phyloP scores from a whole-genome alignment of 2,329 filamentous ascomycete species.

The Aspergillus uvarum region DNA sequence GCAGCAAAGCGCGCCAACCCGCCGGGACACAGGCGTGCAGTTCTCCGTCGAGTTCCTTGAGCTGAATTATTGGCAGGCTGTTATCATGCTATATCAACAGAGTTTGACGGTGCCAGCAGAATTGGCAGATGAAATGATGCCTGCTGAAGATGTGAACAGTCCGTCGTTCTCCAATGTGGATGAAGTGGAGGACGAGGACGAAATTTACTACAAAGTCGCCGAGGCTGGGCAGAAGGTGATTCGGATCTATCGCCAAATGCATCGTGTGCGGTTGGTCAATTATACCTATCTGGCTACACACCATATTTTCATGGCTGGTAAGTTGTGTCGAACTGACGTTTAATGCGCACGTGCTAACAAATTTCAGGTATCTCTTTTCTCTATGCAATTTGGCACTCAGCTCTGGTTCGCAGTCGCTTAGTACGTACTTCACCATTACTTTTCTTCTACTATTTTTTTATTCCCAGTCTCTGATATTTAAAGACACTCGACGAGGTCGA shows the following conservation, averaged over 20 bases:
- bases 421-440: slow-evolving; percentile 53
- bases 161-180: slow-evolving; percentile 50
- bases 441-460: background rate
- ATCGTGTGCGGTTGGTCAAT: slow-evolving; percentile 84
- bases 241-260: slow-evolving; percentile 84
- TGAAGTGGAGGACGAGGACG: slow-evolving; percentile 71
- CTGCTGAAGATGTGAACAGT: slow-evolving; percentile 59
- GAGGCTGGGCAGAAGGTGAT: slow-evolving; percentile 92
- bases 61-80: slow-evolving; percentile 95
- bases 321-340: slow-evolving; percentile 22
- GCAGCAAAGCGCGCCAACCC: slow-evolving; percentile 78
- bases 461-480: slow-evolving; percentile 8
- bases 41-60: slow-evolving; percentile 90
- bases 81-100: slow-evolving; percentile 93
- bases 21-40: slow-evolving; percentile 76
- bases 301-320: slow-evolving; percentile 94
- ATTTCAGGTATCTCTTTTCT: slow-evolving; percentile 75
- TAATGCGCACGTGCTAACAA: slow-evolving; percentile 13
- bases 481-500: slow-evolving; percentile 92
- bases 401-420: slow-evolving; percentile 78
- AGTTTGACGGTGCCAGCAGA: slow-evolving; percentile 82
- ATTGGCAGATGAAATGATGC: slow-evolving; percentile 73
- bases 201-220: slow-evolving; percentile 90
- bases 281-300: slow-evolving; percentile 96
- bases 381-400: slow-evolving; percentile 96